phyloP scores from a whole-genome alignment of 352 stramenopile genomes.

The Globisporangium viniferum region DNA sequence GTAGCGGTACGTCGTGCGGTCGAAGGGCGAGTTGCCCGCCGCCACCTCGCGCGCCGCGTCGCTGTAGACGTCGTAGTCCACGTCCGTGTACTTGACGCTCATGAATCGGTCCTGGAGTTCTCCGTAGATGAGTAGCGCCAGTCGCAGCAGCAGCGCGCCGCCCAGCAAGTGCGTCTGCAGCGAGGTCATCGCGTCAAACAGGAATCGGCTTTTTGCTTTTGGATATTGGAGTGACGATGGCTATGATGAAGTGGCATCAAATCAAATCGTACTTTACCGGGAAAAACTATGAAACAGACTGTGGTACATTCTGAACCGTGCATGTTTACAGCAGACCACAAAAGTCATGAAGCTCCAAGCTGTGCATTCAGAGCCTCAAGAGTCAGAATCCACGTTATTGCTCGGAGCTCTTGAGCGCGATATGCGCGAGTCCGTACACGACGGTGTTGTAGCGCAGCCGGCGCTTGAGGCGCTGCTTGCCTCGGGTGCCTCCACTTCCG shows the following conservation, averaged over 20 bases:
- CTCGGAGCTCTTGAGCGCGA: slow-evolving; percentile 44
- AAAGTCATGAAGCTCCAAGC: background rate
- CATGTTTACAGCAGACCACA: background rate
- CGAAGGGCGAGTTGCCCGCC: slow-evolving; percentile 89
- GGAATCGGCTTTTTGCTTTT: slow-evolving; percentile 1
- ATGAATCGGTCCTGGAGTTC: slow-evolving; percentile 74
- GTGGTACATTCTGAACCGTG: background rate
- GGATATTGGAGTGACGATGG: background rate
- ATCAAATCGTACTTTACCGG: background rate
- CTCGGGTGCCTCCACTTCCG: background rate
- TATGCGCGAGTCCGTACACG: slow-evolving; percentile 62
- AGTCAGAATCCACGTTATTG: background rate
- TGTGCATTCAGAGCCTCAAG: background rate
- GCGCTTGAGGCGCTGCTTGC: slow-evolving; percentile 57
- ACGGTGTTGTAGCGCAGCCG: slow-evolving; percentile 67
- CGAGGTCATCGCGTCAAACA: slow-evolving; percentile 11
- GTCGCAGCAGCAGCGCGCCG: slow-evolving; percentile 49
- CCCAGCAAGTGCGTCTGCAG: slow-evolving; percentile 36
- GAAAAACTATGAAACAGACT: background rate
- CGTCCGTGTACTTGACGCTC: slow-evolving; percentile 96
- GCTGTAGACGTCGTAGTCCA: slow-evolving; percentile 99
- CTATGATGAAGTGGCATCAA: slow-evolving; percentile 1
- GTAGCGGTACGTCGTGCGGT: slow-evolving; percentile 98
- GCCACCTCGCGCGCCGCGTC: slow-evolving; percentile 93
- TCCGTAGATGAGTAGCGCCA: slow-evolving; percentile 71